phyloP scores from a whole-genome alignment of 495 filamentous ascomycete species.

The Gamarada debralockiae region DNA sequence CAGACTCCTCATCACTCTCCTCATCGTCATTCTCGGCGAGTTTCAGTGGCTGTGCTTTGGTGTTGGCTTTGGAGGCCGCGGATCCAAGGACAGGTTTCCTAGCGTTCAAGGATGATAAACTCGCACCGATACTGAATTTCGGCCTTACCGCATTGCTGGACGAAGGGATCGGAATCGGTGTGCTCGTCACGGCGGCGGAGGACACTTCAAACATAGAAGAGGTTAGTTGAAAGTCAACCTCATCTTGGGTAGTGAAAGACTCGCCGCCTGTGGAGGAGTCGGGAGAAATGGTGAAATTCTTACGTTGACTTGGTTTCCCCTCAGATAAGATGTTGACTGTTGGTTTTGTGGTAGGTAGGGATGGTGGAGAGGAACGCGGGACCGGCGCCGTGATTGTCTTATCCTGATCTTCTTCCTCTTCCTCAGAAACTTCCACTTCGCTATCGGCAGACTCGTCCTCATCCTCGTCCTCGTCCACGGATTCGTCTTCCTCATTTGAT shows the following conservation, averaged over 20 bases:
- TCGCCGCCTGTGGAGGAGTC: background rate
- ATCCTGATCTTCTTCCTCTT: background rate
- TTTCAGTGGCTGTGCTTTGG: background rate
- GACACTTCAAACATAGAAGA: constrained; percentile 19
- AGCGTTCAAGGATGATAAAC: background rate
- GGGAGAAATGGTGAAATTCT: constrained; percentile 4
- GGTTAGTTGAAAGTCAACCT: constrained; percentile 24
- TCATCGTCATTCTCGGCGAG: background rate
- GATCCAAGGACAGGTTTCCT: background rate
- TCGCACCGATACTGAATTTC: constrained; percentile 7
- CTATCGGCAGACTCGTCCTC: background rate
- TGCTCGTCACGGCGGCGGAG: background rate
- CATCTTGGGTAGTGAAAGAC: constrained; percentile 13
- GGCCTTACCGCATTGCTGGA: constrained; percentile 1
- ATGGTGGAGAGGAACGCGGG: constrained; percentile 1
- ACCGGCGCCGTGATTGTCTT: background rate
- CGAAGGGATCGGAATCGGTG: constrained; percentile 2
- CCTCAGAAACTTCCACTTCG: background rate
- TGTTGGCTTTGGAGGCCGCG: background rate
- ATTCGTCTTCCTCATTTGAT: background rate
- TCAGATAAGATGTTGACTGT: background rate
- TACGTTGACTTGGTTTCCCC: background rate
- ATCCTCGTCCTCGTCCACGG: background rate
- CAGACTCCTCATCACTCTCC: background rate
- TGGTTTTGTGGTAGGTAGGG: background rate